Conservation (phyloP, 345 rosid species). For the Eucalyptus marginata region DNA sequence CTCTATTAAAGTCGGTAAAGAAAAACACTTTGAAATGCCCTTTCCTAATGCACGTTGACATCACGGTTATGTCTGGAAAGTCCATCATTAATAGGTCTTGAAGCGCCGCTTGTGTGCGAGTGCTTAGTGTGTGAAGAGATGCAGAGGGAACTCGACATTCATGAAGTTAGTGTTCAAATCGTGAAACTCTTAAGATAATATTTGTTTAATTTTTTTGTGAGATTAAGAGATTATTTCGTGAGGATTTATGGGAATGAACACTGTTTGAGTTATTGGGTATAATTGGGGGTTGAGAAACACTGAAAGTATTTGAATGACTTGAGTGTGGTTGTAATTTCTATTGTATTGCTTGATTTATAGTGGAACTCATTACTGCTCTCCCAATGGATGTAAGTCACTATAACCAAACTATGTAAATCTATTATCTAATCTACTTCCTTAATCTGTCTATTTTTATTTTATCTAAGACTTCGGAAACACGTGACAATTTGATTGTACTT, state of each 20-base stretch:
- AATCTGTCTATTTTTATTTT: too few relatives aligned
- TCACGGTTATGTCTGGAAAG: background rate
- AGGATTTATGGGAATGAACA: fast-evolving
- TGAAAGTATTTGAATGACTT: background rate
- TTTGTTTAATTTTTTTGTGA: fast-evolving
- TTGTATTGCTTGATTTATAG: too few relatives aligned
- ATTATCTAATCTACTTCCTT: too few relatives aligned
- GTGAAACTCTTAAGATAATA: background rate
- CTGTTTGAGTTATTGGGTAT: background rate
- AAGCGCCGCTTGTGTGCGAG: fast-evolving
- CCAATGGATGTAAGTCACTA: too few relatives aligned
- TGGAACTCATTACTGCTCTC: too few relatives aligned
- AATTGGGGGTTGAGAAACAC: fast-evolving
- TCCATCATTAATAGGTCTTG: background rate
- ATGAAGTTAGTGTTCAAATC: background rate
- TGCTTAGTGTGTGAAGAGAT: background rate
- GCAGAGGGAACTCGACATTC: too few relatives aligned
- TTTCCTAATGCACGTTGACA: fast-evolving
- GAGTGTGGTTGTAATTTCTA: too few relatives aligned
- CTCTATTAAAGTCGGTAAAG: too few relatives aligned
- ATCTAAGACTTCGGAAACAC: too few relatives aligned
- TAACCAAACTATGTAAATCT: too few relatives aligned
- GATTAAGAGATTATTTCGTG: fast-evolving
- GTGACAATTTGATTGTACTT: too few relatives aligned
- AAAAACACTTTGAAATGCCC: too few relatives aligned